Percentiles rank a stretch among this genome's conserved stretches.
Conservation (phyloP, 345 rosid genomes). For the Citrus hindsii region DNA sequence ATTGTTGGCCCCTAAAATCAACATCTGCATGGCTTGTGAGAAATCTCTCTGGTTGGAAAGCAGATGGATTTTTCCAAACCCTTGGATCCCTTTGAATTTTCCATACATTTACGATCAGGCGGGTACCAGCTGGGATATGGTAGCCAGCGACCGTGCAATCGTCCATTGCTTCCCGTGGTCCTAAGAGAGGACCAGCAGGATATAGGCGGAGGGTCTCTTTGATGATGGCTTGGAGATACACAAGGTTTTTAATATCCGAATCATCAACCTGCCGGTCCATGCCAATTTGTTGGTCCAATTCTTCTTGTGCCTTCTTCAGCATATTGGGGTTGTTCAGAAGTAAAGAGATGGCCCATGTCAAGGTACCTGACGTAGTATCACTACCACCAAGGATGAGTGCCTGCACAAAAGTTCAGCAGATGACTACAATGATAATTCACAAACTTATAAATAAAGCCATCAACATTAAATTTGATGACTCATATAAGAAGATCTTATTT, state of each 20-base stretch:
- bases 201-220: conserved; percentile 60
- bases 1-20: conserved; percentile 44
- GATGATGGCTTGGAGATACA: conserved; percentile 53
- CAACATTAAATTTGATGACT: not conserved
- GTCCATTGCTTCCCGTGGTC: conserved; percentile 45
- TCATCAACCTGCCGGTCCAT: conserved; percentile 42
- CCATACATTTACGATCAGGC: conserved; percentile 47
- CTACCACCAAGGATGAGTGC: conserved; percentile 48
- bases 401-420: conserved; percentile 17
- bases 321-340: conserved; percentile 44
- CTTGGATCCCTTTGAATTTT: conserved; percentile 49
- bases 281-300: conserved; percentile 48
- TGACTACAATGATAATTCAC: not conserved
- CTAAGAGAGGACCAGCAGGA: conserved; percentile 55
- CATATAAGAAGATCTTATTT: too few species aligned
- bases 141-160: conserved; percentile 50
- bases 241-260: conserved; percentile 42
- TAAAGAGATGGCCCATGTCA: conserved; percentile 61
- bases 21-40: conserved; percentile 26
- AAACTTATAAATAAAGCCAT: not conserved
- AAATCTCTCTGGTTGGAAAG: conserved; percentile 52
- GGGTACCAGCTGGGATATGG: conserved; percentile 39
- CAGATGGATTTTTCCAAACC: conserved; percentile 33
- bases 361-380: conserved; percentile 40
- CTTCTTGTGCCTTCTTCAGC: conserved; percentile 45